Percentiles rank a stretch among this genome's conserved stretches.
Conservation (phyloP, 164 flowering plant genomes). For the Liriodendron chinense region DNA sequence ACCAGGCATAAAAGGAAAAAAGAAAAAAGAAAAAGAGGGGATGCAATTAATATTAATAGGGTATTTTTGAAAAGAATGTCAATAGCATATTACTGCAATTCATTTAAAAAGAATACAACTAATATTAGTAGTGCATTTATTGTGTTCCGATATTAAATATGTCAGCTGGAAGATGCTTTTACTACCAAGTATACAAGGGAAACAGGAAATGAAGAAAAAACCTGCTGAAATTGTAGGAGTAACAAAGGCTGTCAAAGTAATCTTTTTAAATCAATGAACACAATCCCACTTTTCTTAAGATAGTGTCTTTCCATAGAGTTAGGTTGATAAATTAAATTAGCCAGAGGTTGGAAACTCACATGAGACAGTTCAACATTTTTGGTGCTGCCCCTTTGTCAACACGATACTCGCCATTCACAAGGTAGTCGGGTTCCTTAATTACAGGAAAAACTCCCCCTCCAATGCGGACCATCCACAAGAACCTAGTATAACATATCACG, state of each 20-base stretch:
- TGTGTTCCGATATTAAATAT: too few relatives aligned
- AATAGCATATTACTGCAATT: too few relatives aligned
- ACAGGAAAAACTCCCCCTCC: constrained; percentile 99
- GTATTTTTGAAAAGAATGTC: too few relatives aligned
- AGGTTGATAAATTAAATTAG: background rate
- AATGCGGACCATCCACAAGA: constrained; percentile 99
- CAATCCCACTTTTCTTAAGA: too few relatives aligned
- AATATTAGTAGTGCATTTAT: background rate
- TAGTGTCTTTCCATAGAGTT: background rate
- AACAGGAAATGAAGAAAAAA: background rate
- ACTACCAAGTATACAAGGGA: background rate
- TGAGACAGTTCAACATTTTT: constrained; percentile 96
- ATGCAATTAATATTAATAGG: background rate
- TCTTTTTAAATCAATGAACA: too few relatives aligned
- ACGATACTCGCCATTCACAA: constrained; percentile 98
- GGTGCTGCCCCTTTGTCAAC: constrained; percentile 99
- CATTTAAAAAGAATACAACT: background rate
- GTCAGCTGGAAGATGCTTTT: background rate
- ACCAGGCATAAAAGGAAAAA: background rate
- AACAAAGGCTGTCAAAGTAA: too few relatives aligned
- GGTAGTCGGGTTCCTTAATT: constrained; percentile 98
- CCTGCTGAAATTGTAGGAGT: background rate
- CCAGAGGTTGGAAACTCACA: constrained; percentile 54
- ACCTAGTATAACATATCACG: constrained; percentile 37
- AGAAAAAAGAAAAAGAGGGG: too few relatives aligned